Percentiles rank a stretch among this genome's conserved stretches.
These are phyloP conservation scores for Cercospora zeina DNA, from an alignment of 2,329 filamentous ascomycete genomes.

Conservation along the genomic window DNA sequence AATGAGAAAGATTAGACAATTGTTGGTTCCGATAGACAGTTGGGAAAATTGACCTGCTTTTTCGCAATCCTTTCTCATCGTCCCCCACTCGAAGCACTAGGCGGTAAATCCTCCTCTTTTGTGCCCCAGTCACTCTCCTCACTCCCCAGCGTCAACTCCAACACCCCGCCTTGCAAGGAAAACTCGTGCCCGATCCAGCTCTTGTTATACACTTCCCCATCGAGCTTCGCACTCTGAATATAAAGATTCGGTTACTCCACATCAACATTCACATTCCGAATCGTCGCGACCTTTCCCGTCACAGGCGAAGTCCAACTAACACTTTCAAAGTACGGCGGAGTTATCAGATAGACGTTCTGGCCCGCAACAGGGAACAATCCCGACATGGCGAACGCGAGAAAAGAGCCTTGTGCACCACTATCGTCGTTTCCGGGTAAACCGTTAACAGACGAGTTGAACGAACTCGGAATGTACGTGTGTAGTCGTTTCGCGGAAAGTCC, in stretches of 20 bases:
- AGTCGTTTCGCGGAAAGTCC: conserved; percentile 31
- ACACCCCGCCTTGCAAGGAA: conserved; percentile 27
- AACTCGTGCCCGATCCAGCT: conserved; percentile 34
- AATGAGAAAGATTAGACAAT: background rate
- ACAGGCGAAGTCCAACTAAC: conserved; percentile 32
- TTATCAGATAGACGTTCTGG: conserved; percentile 31
- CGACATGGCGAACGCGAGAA: conserved; percentile 32
- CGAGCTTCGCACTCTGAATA: conserved; percentile 30
- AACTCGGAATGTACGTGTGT: conserved; percentile 29
- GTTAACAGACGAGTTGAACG: conserved; percentile 26
- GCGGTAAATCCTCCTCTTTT: conserved; percentile 37
- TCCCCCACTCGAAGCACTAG: conserved; percentile 6
- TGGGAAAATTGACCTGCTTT: background rate
- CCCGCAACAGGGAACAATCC: conserved; percentile 32
- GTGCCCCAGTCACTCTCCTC: conserved; percentile 31
- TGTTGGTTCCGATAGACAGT: background rate
- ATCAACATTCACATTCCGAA: conserved; percentile 40
- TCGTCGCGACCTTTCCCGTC: conserved; percentile 29
- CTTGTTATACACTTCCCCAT: conserved; percentile 27
- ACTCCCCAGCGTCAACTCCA: conserved; percentile 29
- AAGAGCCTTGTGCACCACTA: conserved; percentile 28
- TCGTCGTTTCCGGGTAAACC: conserved; percentile 33
- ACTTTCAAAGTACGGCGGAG: conserved; percentile 29
- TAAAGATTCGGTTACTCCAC: conserved; percentile 36
- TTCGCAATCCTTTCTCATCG: background rate